Base-by-base conservation (phyloP, 2,329 filamentous ascomycete species). In the Xylariales sp. region DNA sequence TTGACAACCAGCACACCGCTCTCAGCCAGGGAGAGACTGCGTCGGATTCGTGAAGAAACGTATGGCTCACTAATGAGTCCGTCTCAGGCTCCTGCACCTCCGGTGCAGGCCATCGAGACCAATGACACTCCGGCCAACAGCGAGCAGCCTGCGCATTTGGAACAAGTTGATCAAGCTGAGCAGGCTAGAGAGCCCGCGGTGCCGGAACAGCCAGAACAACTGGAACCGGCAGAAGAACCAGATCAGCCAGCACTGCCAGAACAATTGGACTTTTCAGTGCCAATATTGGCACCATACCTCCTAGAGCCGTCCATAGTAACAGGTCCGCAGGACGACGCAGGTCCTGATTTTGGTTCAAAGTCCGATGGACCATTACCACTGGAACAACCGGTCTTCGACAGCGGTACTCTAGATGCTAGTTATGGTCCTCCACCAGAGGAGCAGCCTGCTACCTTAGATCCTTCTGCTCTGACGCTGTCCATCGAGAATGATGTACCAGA, bases 391-490 rank as follows among this genome's bases (percentile, higher is more conserved):
- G 12, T 37, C 7, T 31, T 41, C 16, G 33, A 42, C 15, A 34
- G 33, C 13, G 32, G 14, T 5, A 33, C 48, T 20, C 35, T 27
- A 27, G 36, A 39, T 19, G 34, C 45, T 11, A 37, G 17, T 14
- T 54, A 41, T 29, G n/a, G 24, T 42, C 23, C 36, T n/a, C 28
- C 45, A n/a, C 45, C 42, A 13, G 42, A 50, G 19, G 55, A 54
- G 23, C 53, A 50, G 29, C 53, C 49, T 13, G 38, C 41, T 17
- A 59, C 54, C 6, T 40, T 60, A 18, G 49, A 60, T 28, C 56
- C 56, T 5, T 53, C 56, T 13, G 34, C 40, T 19, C 41, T 59
- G 23, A 56, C 55, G 15, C 37, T 59, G 15, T 59, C 55, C 5
- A 57, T 59, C 16, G 56, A 59, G 37, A 38, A 51, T 25, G 52